Evolutionary conservation across 78 protist species (phyloP).

Genomic region (Anaeramoeba flamelloides): DNA sequence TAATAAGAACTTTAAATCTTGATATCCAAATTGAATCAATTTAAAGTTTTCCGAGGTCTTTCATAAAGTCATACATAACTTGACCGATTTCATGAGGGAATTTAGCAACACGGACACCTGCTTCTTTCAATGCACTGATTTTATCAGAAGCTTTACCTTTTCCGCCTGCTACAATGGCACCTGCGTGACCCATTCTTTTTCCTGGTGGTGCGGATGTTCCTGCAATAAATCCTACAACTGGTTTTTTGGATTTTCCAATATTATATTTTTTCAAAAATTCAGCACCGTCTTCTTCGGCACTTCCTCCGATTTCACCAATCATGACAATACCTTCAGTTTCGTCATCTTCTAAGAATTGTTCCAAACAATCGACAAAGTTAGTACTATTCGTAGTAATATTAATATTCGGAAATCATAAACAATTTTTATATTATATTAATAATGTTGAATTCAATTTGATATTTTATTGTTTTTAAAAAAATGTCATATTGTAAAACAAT

Average conservation of each 20-base stretch:
- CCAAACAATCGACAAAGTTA: constrained; percentile 84
- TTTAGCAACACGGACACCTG: constrained; percentile 57
- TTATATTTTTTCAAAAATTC: constrained; percentile 51
- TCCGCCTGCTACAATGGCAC: constrained; percentile 94
- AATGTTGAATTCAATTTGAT: too few relatives aligned
- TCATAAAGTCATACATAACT: constrained; percentile 41
- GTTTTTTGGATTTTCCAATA: constrained; percentile 52
- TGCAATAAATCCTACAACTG: constrained; percentile 89
- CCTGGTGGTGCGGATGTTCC: constrained; percentile 96
- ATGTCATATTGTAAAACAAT: too few relatives aligned
- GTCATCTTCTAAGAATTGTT: constrained; percentile 64
- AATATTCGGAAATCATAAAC: too few relatives aligned
- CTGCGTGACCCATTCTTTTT: constrained; percentile 98
- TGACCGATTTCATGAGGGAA: constrained; percentile 76
- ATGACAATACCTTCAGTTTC: constrained; percentile 83
- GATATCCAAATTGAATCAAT: too few relatives aligned
- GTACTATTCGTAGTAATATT: too few relatives aligned
- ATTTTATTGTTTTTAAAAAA: too few relatives aligned
- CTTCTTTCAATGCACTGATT: constrained; percentile 63
- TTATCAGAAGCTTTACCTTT: constrained; percentile 84
- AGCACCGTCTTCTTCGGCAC: constrained; percentile 96
- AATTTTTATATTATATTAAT: too few relatives aligned
- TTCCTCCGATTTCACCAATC: constrained; percentile 98
- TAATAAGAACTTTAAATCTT: too few relatives aligned
- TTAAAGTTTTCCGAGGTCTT: constrained; percentile 11